phyloP scores from a whole-genome alignment of 371 early-diverging fungal species.

The Mucor saturninus region DNA sequence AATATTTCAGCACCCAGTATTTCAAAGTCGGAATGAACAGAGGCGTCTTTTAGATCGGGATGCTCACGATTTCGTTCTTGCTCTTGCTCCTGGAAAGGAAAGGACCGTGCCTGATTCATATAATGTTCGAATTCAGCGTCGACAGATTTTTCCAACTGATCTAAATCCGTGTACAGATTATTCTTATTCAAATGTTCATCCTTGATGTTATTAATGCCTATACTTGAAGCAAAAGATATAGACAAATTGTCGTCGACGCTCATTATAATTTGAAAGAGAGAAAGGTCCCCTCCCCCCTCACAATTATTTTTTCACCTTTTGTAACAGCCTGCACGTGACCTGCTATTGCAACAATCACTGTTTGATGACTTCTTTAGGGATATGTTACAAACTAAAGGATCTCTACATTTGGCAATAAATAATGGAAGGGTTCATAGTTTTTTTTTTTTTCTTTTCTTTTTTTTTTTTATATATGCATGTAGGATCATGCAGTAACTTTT shows the following conservation, averaged over 20 bases:
- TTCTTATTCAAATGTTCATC: constrained; percentile 7
- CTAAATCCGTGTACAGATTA: constrained; percentile 29
- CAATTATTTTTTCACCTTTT: too few relatives aligned
- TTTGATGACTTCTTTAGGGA: too few relatives aligned
- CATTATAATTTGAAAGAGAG: background rate
- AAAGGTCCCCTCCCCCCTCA: background rate
- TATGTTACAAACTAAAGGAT: too few relatives aligned
- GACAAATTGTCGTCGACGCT: constrained; percentile 19
- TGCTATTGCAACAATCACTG: too few relatives aligned
- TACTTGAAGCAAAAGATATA: constrained; percentile 26
- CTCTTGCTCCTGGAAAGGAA: constrained; percentile 9
- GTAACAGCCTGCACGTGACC: too few relatives aligned
- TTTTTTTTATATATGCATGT: too few relatives aligned
- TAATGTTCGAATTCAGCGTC: constrained; percentile 31
- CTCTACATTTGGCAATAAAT: too few relatives aligned
- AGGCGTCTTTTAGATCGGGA: constrained; percentile 5
- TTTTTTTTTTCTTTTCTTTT: too few relatives aligned
- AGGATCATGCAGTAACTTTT: too few relatives aligned
- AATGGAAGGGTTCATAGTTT: too few relatives aligned
- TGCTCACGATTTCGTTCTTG: constrained; percentile 1
- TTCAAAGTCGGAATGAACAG: constrained; percentile 32
- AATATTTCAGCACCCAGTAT: constrained; percentile 24
- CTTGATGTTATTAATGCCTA: constrained; percentile 13
- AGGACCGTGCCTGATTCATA: constrained; percentile 19
- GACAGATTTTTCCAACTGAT: constrained; percentile 30